Conservation (phyloP, 179 eudicot species). For the Corrigiola litoralis region DNA sequence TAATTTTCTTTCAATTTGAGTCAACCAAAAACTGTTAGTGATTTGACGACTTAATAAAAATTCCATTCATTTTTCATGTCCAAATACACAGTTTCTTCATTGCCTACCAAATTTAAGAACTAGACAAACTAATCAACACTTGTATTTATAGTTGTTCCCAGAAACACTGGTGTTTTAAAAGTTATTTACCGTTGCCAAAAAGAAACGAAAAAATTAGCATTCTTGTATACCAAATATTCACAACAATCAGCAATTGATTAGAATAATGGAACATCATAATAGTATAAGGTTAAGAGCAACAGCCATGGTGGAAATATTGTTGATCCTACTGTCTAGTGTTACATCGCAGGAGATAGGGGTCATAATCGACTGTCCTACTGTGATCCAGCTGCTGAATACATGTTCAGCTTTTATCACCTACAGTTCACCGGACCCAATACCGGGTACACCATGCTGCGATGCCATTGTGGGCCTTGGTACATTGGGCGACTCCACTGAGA, state of each 20-base stretch:
- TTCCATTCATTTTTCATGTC: conserved; percentile 22
- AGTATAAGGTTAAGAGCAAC: neutral
- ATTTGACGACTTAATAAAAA: too few relatives aligned
- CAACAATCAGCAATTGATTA: neutral
- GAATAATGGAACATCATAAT: neutral
- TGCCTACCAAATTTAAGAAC: conserved; percentile 27
- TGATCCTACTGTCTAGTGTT: conserved; percentile 4
- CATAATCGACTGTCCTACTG: conserved; percentile 18
- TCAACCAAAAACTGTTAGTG: too few relatives aligned
- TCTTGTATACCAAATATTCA: neutral
- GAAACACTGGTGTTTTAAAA: too few relatives aligned
- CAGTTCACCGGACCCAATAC: conserved; percentile 33
- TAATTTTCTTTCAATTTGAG: too few relatives aligned
- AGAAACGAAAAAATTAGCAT: too few relatives aligned
- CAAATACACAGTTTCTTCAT: conserved; percentile 18
- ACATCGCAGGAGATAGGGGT: neutral
- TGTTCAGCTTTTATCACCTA: conserved; percentile 30
- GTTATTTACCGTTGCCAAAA: too few relatives aligned
- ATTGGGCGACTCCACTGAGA: conserved; percentile 21
- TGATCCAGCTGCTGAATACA: conserved; percentile 21
- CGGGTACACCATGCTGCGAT: conserved; percentile 31
- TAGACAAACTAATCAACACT: neutral
- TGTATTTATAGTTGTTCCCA: conserved; percentile 3
- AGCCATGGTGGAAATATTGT: neutral
- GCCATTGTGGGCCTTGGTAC: conserved; percentile 20